Conservation (phyloP, 345 rosid genomes). For the Salix brachista region DNA sequence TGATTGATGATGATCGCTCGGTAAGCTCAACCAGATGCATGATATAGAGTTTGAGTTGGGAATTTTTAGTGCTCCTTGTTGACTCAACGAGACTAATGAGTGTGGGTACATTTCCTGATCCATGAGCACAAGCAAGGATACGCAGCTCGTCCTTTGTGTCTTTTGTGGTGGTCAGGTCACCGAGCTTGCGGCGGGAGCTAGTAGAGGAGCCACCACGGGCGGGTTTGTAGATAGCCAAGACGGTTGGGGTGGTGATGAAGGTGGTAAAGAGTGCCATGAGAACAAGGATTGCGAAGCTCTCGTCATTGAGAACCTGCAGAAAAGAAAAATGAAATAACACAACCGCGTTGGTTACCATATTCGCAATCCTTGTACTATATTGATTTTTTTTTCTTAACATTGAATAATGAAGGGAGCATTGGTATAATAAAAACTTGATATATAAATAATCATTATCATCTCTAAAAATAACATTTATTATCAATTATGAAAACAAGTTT, state of each 20-base stretch:
- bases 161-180: neutral
- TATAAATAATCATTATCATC: too few species aligned
- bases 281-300: constrained; percentile 39
- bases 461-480: too few species aligned
- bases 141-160: constrained; percentile 10
- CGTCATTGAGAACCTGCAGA: constrained; percentile 40
- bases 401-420: too few species aligned
- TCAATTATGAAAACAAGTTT: too few species aligned
- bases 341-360: too few species aligned
- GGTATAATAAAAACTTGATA: too few species aligned
- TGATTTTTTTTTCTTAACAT: too few species aligned
- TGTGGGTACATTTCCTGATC: constrained; percentile 27
- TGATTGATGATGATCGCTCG: constrained; percentile 31
- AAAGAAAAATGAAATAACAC: neutral
- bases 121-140: constrained; percentile 35
- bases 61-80: constrained; percentile 9
- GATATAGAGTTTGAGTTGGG: constrained; percentile 22
- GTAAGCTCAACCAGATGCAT: constrained; percentile 40
- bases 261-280: constrained; percentile 46
- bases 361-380: too few species aligned
- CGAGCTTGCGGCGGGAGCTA: neutral
- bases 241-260: constrained; percentile 38
- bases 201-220: neutral
- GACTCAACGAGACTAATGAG: constrained; percentile 29
- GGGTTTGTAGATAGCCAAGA: constrained; percentile 36